A percentile compares a stretch with the other conserved stretches of the same genome.
These are phyloP conservation scores for Suillus tomentosus DNA, from an alignment of 768 basidiomycete species.

Conservation along the genomic window DNA sequence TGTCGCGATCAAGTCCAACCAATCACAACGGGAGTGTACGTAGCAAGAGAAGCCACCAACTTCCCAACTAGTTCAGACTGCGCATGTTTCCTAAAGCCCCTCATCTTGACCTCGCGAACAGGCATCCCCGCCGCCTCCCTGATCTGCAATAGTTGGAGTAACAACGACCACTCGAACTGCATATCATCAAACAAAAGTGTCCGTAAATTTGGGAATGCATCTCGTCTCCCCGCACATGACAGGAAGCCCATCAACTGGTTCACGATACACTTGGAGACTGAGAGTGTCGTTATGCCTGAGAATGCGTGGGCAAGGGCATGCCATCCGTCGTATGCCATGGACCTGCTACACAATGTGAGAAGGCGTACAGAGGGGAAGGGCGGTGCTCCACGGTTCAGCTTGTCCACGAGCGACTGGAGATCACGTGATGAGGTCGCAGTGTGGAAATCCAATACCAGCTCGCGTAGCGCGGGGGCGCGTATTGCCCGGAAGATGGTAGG, in stretches of 20 bases:
- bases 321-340: conserved; percentile 25
- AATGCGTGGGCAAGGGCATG: conserved; percentile 27
- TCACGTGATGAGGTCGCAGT: conserved; percentile 28
- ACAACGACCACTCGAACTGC: conserved; percentile 31
- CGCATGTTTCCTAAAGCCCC: conserved; percentile 23
- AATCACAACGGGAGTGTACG: conserved; percentile 3
- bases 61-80: conserved; percentile 22
- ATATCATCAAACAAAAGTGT: conserved; percentile 24
- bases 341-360: conserved; percentile 27
- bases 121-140: conserved; percentile 25
- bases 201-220: conserved; percentile 27
- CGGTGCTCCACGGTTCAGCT: conserved; percentile 29
- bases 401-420: conserved; percentile 29
- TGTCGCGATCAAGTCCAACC: conserved; percentile 5
- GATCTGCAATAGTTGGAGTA: conserved; percentile 29
- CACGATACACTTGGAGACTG: conserved; percentile 28
- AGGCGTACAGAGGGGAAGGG: conserved; percentile 27
- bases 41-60: conserved; percentile 24
- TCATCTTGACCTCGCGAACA: conserved; percentile 20
- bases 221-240: conserved; percentile 27
- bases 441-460: conserved; percentile 30
- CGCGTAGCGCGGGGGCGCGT: conserved; percentile 25
- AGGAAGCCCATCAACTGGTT: conserved; percentile 29
- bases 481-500: conserved; percentile 27
- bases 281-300: conserved; percentile 26